Conservation (phyloP, 352 stramenopile species). For the Phytophthora agathidicida region DNA sequence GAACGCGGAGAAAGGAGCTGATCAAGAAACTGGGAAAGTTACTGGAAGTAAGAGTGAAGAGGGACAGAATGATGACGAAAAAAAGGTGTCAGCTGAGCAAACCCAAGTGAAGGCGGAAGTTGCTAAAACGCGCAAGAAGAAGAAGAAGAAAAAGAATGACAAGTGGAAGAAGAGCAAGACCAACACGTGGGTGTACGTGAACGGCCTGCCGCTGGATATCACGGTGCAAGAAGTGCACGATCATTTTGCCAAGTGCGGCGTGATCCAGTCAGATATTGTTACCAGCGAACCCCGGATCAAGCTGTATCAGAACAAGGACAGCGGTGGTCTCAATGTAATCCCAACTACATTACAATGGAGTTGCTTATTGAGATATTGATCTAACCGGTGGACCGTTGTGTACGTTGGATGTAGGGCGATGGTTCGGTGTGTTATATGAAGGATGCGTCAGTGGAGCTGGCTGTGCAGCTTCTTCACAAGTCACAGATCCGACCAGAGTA, state of each 20-base stretch:
- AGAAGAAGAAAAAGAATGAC: conserved; percentile 84
- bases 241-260: conserved; percentile 95
- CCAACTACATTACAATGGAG: neutral
- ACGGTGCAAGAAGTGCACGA: conserved; percentile 92
- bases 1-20: conserved; percentile 9
- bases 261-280: conserved; percentile 94
- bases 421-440: conserved; percentile 96
- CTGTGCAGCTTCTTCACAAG: conserved; percentile 94
- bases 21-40: conserved; percentile 26
- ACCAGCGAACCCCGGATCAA: conserved; percentile 96
- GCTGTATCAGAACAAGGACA: conserved; percentile 92
- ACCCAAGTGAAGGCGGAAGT: conserved; percentile 9
- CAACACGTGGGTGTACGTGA: conserved; percentile 97
- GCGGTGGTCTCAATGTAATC: conserved; percentile 88
- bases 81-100: neutral
- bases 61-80: neutral
- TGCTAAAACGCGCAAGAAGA: conserved; percentile 70
- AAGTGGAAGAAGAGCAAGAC: conserved; percentile 86
- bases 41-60: conserved; percentile 56
- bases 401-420: conserved; percentile 79
- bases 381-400: too few relatives aligned
- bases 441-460: conserved; percentile 94
- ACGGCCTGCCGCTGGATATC: conserved; percentile 93
- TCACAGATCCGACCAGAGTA: conserved; percentile 84
- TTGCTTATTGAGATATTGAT: neutral